A percentile compares a stretch with the other conserved stretches of the same genome.
phyloP scores from a whole-genome alignment of 2,329 filamentous ascomycete genomes.

The Trichoderma guizhouense region DNA sequence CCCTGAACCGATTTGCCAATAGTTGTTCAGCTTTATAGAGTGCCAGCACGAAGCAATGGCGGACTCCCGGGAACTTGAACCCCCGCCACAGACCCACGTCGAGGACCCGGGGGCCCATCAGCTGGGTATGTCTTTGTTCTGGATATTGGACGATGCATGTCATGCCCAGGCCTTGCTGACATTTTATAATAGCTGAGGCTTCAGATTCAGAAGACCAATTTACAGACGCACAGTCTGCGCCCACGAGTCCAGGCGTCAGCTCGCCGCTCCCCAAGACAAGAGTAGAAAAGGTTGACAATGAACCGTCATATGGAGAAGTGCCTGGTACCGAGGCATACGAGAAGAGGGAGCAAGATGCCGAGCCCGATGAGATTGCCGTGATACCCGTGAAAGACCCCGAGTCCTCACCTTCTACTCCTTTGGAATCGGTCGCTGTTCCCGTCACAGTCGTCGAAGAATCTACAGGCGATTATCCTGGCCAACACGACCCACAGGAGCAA shows the following conservation, averaged over 20 bases:
- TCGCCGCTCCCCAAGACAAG: conserved; percentile 58
- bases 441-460: conserved; percentile 54
- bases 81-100: conserved; percentile 32
- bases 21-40: neutral
- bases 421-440: conserved; percentile 35
- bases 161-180: conserved; percentile 25
- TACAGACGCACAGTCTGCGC: conserved; percentile 60
- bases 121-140: conserved; percentile 42
- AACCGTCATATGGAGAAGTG: conserved; percentile 54
- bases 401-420: conserved; percentile 23
- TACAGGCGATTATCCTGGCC: conserved; percentile 39
- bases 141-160: neutral
- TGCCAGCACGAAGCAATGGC: conserved; percentile 27
- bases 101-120: conserved; percentile 60
- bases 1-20: neutral
- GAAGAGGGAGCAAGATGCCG: conserved; percentile 54
- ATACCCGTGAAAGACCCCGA: conserved; percentile 31
- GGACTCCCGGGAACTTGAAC: conserved; percentile 31
- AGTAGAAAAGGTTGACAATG: conserved; percentile 56
- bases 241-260: conserved; percentile 39
- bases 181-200: conserved; percentile 38
- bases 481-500: conserved; percentile 43
- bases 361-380: conserved; percentile 59
- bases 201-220: conserved; percentile 69
- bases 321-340: conserved; percentile 58